Evolutionary conservation across 2,329 filamentous ascomycete genomes (phyloP).

Genomic region (Biscogniauxia mediterranea): DNA sequence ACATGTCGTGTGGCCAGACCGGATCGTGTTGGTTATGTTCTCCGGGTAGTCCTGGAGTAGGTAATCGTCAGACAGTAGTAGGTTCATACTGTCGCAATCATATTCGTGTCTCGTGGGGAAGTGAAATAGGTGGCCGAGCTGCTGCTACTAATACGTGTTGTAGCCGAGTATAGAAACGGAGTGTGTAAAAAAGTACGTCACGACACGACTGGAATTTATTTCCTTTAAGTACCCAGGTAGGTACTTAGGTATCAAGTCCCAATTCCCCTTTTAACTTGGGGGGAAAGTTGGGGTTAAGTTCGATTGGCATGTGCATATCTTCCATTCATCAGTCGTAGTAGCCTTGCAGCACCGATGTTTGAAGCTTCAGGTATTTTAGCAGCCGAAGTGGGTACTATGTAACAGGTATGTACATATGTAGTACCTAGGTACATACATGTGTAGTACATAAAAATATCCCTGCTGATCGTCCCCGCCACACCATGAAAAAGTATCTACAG

Average conservation of each 20-base stretch:
- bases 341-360: neutral
- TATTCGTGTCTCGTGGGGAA: constrained; percentile 8
- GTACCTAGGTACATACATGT: no score
- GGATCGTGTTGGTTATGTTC: constrained; percentile 81
- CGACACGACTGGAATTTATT: no score
- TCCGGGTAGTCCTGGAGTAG: constrained; percentile 83
- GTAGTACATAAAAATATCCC: neutral
- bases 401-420: no score
- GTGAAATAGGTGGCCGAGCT: no score
- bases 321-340: neutral
- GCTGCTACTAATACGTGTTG: no score
- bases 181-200: no score
- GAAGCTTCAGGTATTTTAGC: neutral
- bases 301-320: neutral
- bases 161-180: no score
- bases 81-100: constrained; percentile 48
- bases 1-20: constrained; percentile 65
- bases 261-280: neutral
- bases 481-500: neutral
- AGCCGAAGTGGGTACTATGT: neutral
- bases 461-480: neutral
- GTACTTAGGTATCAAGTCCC: no score
- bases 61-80: constrained; percentile 61
- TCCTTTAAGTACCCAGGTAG: neutral
- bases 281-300: constrained; percentile 1